phyloP scores from a whole-genome alignment of 148 eudicot species.

The Persicaria tinctoria region DNA sequence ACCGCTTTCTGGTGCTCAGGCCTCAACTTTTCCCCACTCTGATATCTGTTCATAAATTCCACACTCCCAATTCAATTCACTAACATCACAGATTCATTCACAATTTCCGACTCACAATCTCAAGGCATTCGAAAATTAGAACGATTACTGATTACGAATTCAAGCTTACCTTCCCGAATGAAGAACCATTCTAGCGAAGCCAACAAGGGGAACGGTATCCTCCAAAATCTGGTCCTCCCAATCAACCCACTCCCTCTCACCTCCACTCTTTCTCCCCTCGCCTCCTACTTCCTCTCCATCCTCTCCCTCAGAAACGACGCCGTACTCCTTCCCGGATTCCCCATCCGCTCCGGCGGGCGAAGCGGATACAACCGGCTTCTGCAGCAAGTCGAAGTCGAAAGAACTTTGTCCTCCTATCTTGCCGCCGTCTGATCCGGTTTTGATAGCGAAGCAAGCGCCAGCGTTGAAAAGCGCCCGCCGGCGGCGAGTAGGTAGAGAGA shows the following conservation, averaged over 20 bases:
- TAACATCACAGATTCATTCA: background rate
- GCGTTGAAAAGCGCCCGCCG: constrained; percentile 5
- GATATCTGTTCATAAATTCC: constrained; percentile 39
- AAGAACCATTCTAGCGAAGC: constrained; percentile 87
- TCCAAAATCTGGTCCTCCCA: constrained; percentile 88
- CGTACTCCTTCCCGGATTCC: constrained; percentile 11
- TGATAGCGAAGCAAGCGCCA: constrained; percentile 21
- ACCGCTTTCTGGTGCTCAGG: constrained; percentile 75
- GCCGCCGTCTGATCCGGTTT: constrained; percentile 19
- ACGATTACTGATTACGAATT: background rate
- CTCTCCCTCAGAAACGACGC: constrained; percentile 17
- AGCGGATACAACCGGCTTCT: constrained; percentile 39
- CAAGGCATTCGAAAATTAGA: background rate
- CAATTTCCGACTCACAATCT: constrained; percentile 11
- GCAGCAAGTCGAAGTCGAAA: constrained; percentile 35
- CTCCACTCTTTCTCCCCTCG: background rate
- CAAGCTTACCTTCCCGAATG: constrained; percentile 72
- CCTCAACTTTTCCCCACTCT: constrained; percentile 64
- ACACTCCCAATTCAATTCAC: background rate
- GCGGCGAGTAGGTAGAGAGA: constrained; percentile 19
- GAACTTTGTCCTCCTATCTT: constrained; percentile 26
- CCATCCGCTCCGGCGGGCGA: constrained; percentile 17
- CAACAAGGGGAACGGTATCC: constrained; percentile 88
- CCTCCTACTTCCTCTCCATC: background rate
- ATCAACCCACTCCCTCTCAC: constrained; percentile 48